Conservation (phyloP, 2,329 filamentous ascomycete species). For the Sporothrix variecibatus region DNA sequence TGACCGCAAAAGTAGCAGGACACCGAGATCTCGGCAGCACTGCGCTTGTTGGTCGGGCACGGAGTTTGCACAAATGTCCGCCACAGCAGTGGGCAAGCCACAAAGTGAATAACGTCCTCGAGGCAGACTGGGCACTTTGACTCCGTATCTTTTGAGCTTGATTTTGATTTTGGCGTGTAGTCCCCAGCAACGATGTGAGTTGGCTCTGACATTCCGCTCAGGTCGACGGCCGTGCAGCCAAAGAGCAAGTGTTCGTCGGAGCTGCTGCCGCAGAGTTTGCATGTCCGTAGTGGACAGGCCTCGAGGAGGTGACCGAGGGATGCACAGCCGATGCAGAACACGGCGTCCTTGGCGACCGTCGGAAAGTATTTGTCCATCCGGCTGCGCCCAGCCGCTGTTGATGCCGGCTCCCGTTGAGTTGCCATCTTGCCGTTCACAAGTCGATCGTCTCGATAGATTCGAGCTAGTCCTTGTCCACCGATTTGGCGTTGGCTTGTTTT, state of each 20-base stretch:
- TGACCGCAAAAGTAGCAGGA: conserved; percentile 60
- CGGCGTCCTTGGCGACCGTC: conserved; percentile 44
- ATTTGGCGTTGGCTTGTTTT: neutral
- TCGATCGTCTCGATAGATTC: neutral
- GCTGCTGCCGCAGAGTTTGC: conserved; percentile 51
- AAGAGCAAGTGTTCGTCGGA: conserved; percentile 48
- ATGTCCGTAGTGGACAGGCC: conserved; percentile 50
- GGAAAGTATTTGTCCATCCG: conserved; percentile 56
- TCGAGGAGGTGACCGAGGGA: conserved; percentile 48
- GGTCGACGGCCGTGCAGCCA: conserved; percentile 42
- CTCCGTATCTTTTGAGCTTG: neutral
- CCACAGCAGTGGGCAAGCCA: conserved; percentile 52
- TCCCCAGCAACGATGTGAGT: neutral
- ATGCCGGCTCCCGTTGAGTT: neutral
- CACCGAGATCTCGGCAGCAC: conserved; percentile 52
- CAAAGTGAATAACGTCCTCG: neutral
- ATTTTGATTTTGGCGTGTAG: neutral
- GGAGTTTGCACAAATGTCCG: conserved; percentile 52
- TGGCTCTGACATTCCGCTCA: neutral
- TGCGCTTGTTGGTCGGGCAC: conserved; percentile 44
- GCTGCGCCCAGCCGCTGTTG: neutral
- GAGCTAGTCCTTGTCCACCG: neutral
- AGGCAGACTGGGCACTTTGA: conserved; percentile 21
- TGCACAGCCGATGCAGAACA: conserved; percentile 56
- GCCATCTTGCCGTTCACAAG: conserved; percentile 9